Conservation (phyloP, 352 stramenopile genomes). For the Phytopythium chamaehyphon region DNA sequence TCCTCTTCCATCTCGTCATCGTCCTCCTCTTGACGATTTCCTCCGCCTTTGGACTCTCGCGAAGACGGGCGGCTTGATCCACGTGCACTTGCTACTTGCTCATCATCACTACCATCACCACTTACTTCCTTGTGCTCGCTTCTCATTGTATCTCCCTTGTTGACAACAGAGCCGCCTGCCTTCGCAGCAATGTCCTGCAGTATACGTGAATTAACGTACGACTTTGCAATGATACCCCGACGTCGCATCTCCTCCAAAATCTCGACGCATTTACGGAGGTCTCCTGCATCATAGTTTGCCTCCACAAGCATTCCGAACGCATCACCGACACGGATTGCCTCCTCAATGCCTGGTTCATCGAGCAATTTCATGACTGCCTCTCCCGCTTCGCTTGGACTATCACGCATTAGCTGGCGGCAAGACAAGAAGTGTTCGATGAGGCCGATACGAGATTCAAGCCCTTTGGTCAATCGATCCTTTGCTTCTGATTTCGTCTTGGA, state of each 20-base stretch:
- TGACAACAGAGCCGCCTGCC: conserved; percentile 20
- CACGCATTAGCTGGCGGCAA: conserved; percentile 50
- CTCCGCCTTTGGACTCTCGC: conserved; percentile 26
- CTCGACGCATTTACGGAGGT: conserved; percentile 65
- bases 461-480: conserved; percentile 65
- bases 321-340: conserved; percentile 87
- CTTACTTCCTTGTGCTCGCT: conserved; percentile 31
- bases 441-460: conserved; percentile 54
- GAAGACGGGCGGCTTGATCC: conserved; percentile 19
- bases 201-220: conserved; percentile 68
- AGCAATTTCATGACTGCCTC: conserved; percentile 79
- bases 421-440: conserved; percentile 87
- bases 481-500: conserved; percentile 63
- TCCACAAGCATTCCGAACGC: conserved; percentile 86
- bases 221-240: conserved; percentile 53
- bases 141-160: conserved; percentile 15
- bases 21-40: conserved; percentile 27
- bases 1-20: conserved; percentile 82
- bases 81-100: conserved; percentile 9
- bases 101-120: conserved; percentile 9
- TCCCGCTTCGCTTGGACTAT: conserved; percentile 69
- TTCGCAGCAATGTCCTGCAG: conserved; percentile 71
- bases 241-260: conserved; percentile 79
- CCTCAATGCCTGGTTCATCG: conserved; percentile 77
- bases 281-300: conserved; percentile 56